Percentiles rank a stretch among this genome's conserved stretches.
These are phyloP conservation scores for Colletotrichum sp. DNA, from an alignment of 2,329 filamentous ascomycete species.

Conservation along the genomic window DNA sequence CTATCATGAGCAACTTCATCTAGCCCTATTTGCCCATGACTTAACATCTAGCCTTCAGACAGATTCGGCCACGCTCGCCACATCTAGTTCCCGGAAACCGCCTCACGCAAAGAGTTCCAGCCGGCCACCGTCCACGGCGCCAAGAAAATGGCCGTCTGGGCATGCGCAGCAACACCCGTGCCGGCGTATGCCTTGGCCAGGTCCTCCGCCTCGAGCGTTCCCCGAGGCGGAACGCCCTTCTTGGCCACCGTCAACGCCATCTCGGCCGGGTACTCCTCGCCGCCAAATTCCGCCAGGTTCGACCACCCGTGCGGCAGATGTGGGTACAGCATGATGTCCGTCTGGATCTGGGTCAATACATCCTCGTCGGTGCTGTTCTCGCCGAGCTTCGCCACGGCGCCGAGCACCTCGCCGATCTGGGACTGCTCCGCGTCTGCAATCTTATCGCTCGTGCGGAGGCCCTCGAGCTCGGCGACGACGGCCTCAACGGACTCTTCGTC, in stretches of 20 bases:
- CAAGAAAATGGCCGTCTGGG: conserved; percentile 77
- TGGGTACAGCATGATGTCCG: conserved; percentile 82
- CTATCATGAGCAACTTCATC: not conserved
- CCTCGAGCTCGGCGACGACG: conserved; percentile 77
- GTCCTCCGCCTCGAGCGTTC: conserved; percentile 70
- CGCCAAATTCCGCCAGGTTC: conserved; percentile 67
- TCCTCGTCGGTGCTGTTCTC: conserved; percentile 53
- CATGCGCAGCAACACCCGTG: conserved; percentile 73
- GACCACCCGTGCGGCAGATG: conserved; percentile 83
- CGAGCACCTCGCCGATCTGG: conserved; percentile 75
- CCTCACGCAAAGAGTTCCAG: conserved; percentile 64
- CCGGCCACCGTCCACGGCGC: conserved; percentile 77
- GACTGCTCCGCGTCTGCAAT: conserved; percentile 68
- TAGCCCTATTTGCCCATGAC: not conserved
- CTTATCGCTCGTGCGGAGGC: conserved; percentile 70
- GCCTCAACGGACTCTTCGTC: conserved; percentile 82
- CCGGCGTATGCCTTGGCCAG: conserved; percentile 77
- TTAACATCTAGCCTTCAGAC: not conserved
- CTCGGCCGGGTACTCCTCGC: conserved; percentile 62
- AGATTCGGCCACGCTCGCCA: not conserved
- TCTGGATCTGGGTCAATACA: conserved; percentile 69
- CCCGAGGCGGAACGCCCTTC: conserved; percentile 75
- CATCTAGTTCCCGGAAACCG: conserved; percentile 28
- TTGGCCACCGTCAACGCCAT: conserved; percentile 84
- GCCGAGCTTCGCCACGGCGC: conserved; percentile 71